Conservation (phyloP, 2,329 filamentous ascomycete species). For the Berkeleyomyces rouxiae region DNA sequence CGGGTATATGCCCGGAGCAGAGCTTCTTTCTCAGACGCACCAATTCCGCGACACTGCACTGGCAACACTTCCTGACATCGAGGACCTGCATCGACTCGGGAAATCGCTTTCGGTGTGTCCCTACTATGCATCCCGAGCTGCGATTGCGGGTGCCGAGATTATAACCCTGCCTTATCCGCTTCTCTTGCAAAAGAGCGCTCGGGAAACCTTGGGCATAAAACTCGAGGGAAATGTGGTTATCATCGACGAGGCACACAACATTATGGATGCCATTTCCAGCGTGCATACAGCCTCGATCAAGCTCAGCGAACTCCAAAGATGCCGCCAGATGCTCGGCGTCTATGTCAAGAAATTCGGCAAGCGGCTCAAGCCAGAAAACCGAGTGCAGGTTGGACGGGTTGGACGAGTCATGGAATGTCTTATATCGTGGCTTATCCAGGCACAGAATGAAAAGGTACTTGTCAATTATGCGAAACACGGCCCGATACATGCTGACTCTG, state of each 20-base stretch:
- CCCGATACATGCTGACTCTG: neutral
- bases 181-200: conserved; percentile 68
- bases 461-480: neutral
- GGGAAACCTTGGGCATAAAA: conserved; percentile 74
- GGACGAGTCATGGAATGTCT: conserved; percentile 71
- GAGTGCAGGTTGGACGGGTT: conserved; percentile 78
- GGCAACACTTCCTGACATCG: conserved; percentile 79
- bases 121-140: conserved; percentile 84
- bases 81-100: conserved; percentile 68
- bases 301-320: conserved; percentile 54
- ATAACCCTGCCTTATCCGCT: conserved; percentile 86
- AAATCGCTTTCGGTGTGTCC: conserved; percentile 70
- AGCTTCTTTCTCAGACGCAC: conserved; percentile 53
- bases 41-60: conserved; percentile 74
- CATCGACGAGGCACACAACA: conserved; percentile 92
- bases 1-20: conserved; percentile 59
- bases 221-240: conserved; percentile 83
- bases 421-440: conserved; percentile 46
- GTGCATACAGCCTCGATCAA: conserved; percentile 70
- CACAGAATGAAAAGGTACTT: conserved; percentile 31
- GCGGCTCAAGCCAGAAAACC: conserved; percentile 74
- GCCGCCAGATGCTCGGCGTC: conserved; percentile 56
- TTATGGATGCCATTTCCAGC: conserved; percentile 84
- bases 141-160: conserved; percentile 72
- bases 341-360: conserved; percentile 84